These are phyloP conservation scores for Exserohilum turcica DNA, from an alignment of 2,329 filamentous ascomycete genomes.

Conservation along the genomic window DNA sequence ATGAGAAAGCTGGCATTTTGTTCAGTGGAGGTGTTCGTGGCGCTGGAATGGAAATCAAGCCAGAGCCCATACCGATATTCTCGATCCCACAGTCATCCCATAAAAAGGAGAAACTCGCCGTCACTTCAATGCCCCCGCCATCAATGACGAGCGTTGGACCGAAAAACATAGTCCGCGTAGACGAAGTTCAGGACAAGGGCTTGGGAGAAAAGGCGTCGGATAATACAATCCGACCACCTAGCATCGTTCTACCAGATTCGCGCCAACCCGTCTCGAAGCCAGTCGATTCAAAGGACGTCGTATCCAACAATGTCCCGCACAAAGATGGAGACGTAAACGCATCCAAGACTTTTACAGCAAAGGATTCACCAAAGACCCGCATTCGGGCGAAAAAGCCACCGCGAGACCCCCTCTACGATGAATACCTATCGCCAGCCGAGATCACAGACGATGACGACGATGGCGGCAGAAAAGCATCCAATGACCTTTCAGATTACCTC, in stretches of 20 bases:
- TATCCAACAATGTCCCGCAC: background rate
- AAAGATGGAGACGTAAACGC: background rate
- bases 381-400: background rate
- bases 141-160: slow-evolving; percentile 11
- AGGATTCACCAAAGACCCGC: background rate
- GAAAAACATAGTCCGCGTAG: slow-evolving; percentile 13
- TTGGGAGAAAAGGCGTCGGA: slow-evolving; percentile 40
- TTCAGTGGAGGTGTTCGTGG: slow-evolving; percentile 28
- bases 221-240: slow-evolving; percentile 40
- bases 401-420: slow-evolving; percentile 7
- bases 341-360: background rate
- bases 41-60: slow-evolving; percentile 18
- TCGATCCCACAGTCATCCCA: slow-evolving; percentile 2
- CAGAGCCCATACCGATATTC: slow-evolving; percentile 9
- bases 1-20: slow-evolving; percentile 26
- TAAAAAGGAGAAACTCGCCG: slow-evolving; percentile 4
- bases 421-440: slow-evolving; percentile 9
- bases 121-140: slow-evolving; percentile 3
- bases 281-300: slow-evolving; percentile 11
- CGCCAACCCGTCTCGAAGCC: slow-evolving; percentile 25
- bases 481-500: slow-evolving; percentile 17
- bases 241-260: slow-evolving; percentile 30
- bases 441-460: slow-evolving; percentile 9
- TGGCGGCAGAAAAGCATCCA: background rate
- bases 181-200: slow-evolving; percentile 25